A percentile compares a stretch with the other conserved stretches of the same genome.
These are phyloP conservation scores for Mimosa bimucronata DNA, from an alignment of 306 rosid species.

Conservation along the genomic window DNA sequence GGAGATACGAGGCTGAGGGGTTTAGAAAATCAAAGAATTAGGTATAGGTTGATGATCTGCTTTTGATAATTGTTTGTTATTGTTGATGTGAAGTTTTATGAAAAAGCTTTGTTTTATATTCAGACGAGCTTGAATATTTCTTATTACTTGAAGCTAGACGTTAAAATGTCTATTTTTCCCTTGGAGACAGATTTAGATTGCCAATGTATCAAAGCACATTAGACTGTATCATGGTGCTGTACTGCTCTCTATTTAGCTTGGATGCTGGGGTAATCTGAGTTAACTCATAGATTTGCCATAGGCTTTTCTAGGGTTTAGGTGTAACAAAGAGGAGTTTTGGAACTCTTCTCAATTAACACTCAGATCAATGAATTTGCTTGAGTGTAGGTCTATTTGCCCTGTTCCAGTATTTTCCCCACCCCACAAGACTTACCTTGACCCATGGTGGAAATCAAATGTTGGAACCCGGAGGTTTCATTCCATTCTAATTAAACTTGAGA, in stretches of 20 bases:
- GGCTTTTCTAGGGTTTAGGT: neutral
- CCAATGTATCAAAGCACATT: neutral
- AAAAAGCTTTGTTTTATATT: neutral
- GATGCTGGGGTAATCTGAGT: neutral
- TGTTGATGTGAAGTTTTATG: neutral
- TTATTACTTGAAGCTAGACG: neutral
- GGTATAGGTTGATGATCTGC: conserved; percentile 19
- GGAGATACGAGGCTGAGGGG: conserved; percentile 26
- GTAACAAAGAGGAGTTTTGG: neutral
- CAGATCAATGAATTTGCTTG: neutral
- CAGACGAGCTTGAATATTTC: conserved; percentile 10
- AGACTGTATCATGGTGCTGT: neutral
- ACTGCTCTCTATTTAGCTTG: neutral
- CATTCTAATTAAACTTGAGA: neutral
- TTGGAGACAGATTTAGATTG: neutral
- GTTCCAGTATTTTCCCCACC: neutral
- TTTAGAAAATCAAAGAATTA: conserved; percentile 25
- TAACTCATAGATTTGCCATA: neutral
- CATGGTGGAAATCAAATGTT: neutral
- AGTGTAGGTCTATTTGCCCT: neutral
- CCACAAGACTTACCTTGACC: neutral
- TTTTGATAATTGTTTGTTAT: neutral
- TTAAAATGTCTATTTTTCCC: neutral
- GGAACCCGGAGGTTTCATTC: neutral
- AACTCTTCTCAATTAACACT: neutral